Conservation (phyloP, 73 alveolate genomes). For the Tetrahymena malaccensis region DNA sequence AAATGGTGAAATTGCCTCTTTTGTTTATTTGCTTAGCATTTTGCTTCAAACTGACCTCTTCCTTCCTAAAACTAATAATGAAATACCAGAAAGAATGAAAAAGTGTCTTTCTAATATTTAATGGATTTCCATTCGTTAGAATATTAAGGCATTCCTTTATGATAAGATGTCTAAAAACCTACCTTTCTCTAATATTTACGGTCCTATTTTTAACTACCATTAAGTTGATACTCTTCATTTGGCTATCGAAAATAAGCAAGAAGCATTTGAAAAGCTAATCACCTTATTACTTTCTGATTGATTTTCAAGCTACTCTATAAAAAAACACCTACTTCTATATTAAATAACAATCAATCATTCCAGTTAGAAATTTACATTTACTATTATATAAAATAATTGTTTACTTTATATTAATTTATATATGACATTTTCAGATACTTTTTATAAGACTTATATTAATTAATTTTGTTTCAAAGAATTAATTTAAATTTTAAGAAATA, state of each 20-base stretch:
- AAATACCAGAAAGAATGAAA: neutral
- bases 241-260: neutral
- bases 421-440: constrained; percentile 41
- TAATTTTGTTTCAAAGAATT: too few species aligned
- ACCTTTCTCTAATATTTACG: neutral
- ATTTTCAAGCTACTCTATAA: neutral
- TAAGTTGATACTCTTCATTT: neutral
- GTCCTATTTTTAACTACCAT: neutral
- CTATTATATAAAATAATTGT: neutral
- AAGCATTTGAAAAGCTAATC: neutral
- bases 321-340: neutral
- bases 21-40: neutral
- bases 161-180: neutral
- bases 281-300: neutral
- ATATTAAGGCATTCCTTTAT: neutral
- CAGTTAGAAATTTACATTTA: too few species aligned
- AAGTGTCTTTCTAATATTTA: neutral
- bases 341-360: neutral
- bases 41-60: neutral
- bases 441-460: too few species aligned
- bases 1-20: neutral
- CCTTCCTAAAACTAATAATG: neutral
- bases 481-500: too few species aligned
- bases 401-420: neutral
- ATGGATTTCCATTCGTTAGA: neutral